These are phyloP conservation scores for Jaltomata sinuosa DNA, from an alignment of 257 asterid genomes.

Conservation along the genomic window DNA sequence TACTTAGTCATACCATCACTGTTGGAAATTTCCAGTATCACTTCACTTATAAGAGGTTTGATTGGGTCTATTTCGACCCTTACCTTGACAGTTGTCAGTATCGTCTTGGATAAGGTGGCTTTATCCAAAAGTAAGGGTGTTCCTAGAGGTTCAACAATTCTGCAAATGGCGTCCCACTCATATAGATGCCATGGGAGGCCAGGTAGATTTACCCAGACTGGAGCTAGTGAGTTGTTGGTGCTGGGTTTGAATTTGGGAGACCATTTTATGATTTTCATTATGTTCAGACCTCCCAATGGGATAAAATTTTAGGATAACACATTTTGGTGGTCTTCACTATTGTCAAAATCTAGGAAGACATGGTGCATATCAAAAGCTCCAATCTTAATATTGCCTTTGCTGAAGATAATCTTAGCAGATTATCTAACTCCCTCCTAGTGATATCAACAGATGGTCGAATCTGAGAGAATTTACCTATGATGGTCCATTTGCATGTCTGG, in stretches of 20 bases:
- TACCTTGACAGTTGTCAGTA: not conserved
- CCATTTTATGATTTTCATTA: not conserved
- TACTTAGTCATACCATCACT: not conserved
- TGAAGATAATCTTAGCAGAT: not conserved
- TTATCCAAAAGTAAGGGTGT: not conserved
- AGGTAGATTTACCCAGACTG: not conserved
- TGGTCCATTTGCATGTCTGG: not conserved
- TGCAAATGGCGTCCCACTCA: not conserved
- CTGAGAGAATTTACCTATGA: not conserved
- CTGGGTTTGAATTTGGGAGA: not conserved
- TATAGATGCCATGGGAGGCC: not conserved
- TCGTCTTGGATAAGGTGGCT: not conserved
- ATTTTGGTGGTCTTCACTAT: not conserved
- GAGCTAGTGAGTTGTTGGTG: not conserved
- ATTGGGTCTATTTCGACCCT: not conserved
- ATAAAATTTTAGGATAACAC: not conserved
- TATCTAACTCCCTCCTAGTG: not conserved
- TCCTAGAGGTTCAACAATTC: not conserved
- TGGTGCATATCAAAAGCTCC: not conserved
- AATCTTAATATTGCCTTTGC: not conserved
- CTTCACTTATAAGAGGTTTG: not conserved
- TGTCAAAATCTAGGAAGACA: not conserved
- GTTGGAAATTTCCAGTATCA: not conserved
- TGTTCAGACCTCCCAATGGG: not conserved
- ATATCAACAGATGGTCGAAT: not conserved